Evolutionary conservation across 495 filamentous ascomycete species (phyloP), one percentile per base, ranked within the genome.

Genomic region (Diplogelasinospora grovesii): DNA sequence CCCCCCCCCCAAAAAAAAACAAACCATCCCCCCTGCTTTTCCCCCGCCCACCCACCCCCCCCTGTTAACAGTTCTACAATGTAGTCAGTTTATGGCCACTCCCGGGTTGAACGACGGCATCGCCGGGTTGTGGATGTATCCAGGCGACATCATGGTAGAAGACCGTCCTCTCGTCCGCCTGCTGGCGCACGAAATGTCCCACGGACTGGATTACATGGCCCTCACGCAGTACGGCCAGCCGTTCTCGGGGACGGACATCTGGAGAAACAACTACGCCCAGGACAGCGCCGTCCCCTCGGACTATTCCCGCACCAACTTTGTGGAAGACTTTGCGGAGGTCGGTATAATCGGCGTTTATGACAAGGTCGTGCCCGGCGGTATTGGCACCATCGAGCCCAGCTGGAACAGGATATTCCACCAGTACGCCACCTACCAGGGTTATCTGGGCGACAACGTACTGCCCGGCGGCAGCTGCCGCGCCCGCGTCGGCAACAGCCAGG

Each of bases 311-410:
- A 52, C 49, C 29, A 35, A 32, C 25, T 50, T 41, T 28, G 14
- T 36, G 7, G 61, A 65, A 41, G 45, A 63, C 41, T 39, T 65
- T 13, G 61, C 59, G 3, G 57, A 65, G 46, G 45, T 48, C 14
- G 57, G 52, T 10, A 47, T 56, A 16, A 29, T 61, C 9, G 54
- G 49, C 5, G 37, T 58, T 10, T 63, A 46, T 35, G 41, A 59
- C 39, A 41, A 30, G 28, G 50, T 57, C 2, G 59, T 65, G 3
- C 50, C 54, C 11, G 53, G 49, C 20, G 61, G 59, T 7, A 40
- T 57, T n/a, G 36, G 31, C 16, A 28, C 24, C 5, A 36, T 51
- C 30, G 46, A 52, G 33, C 43, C 46, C 15, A 52, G 44, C 35
- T 51, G 40, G 43, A 20, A 41, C 13, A 26, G 41, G 23, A 42